Conservation (phyloP, 2,329 filamentous ascomycete genomes). For the Curvularia eragrostidis region DNA sequence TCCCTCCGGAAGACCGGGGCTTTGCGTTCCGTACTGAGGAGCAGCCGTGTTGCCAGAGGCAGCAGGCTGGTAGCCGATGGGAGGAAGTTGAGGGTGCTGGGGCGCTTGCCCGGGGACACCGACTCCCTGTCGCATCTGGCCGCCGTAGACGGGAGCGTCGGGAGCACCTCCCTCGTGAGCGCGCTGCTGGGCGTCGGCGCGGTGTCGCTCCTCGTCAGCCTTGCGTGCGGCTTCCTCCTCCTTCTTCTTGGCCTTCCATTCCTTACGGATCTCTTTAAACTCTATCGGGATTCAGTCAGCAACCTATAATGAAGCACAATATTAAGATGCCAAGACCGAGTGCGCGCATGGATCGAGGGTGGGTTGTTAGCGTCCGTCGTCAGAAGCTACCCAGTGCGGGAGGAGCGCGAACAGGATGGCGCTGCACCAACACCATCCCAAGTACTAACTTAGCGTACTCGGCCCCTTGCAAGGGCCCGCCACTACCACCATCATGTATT, state of each 20-base stretch:
- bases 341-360: slow-evolving; percentile 46
- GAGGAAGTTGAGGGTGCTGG: slow-evolving; percentile 57
- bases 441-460: slow-evolving; percentile 43
- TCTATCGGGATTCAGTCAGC: slow-evolving; percentile 65
- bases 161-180: slow-evolving; percentile 59
- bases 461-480: slow-evolving; percentile 33
- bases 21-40: slow-evolving; percentile 56
- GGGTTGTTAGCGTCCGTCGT: slow-evolving; percentile 54
- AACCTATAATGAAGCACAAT: slow-evolving; percentile 29
- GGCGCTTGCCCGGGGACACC: slow-evolving; percentile 54
- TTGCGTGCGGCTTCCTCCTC: slow-evolving; percentile 92
- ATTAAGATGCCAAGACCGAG: slow-evolving; percentile 43
- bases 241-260: slow-evolving; percentile 99
- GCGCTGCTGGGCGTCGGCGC: slow-evolving; percentile 64
- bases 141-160: slow-evolving; percentile 56
- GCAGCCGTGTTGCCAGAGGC: slow-evolving; percentile 51
- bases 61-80: slow-evolving; percentile 60
- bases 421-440: slow-evolving; percentile 53
- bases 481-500: background rate
- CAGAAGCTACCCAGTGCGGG: slow-evolving; percentile 55
- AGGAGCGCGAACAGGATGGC: slow-evolving; percentile 61
- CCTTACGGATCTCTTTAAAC: slow-evolving; percentile 98
- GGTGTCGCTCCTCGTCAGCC: slow-evolving; percentile 83
- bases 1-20: slow-evolving; percentile 56
- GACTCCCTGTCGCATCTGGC: slow-evolving; percentile 56